Base-by-base conservation (phyloP, 345 rosid species). In the Gynandropsis gynandra region DNA sequence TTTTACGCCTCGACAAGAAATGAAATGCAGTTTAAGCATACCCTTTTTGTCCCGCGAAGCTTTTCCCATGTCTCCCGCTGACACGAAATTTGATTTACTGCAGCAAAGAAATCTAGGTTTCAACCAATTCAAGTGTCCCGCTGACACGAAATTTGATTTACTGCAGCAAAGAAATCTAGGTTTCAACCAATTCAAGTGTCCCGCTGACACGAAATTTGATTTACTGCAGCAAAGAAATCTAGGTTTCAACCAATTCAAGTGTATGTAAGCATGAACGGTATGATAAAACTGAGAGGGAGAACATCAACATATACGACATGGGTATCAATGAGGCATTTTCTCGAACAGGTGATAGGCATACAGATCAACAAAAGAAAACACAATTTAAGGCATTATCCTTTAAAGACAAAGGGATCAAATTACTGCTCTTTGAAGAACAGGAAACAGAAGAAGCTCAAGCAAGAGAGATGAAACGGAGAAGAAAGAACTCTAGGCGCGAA, bases 1-100 rank as follows among this genome's bases (percentile, higher is more conserved):
- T 50, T 12, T 42, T 11, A 40, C 35, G 35, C 24, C 55, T n/a
- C n/a, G n/a, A 32, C 40, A 20, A 10, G 5, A 56, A 27, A 36
- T 0, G 2, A 50, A 56, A 3, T 4, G 9, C 12, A 27, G n/a
- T 42, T 3, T 35, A 35, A 47, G 65, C 44, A 2, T 24, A 17
- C 56, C 96, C 85, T 92, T 77, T 65, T 87, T 84, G 60, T 87
- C 95, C 59, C 98, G 82, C 7, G 95, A 90, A 68, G 96, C 93
- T 68, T 81, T 90, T 4, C 92, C 98, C 98, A 84, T 90, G 46
- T 13, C 68, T 74, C 43, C 47, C 35, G 5, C 18, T 39, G 20
- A n/a, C 16, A 7, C 8, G 16, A 34, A 15, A 39, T 12, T 38
- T 42, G 37, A 15, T 47, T 57, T 34, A 16, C 50, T 34, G 38